Conservation (phyloP, 192 early-diverging fungal species). For the Chytriomyces confervae region DNA sequence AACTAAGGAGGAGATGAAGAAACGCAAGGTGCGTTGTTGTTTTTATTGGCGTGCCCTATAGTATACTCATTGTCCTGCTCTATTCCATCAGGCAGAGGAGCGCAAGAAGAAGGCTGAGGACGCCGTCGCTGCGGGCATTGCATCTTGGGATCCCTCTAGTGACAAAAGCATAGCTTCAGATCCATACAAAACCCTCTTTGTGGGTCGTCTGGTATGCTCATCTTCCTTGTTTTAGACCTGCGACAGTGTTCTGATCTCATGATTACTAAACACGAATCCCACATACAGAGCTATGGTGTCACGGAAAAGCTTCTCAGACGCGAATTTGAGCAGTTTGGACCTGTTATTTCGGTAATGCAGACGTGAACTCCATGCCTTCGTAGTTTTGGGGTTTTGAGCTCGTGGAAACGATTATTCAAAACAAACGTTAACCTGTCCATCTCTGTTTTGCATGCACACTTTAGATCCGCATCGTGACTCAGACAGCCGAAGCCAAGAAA, state of each 20-base stretch:
- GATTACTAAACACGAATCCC: background rate
- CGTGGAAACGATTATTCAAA: background rate
- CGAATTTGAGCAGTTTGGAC: constrained; percentile 84
- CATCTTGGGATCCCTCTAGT: constrained; percentile 73
- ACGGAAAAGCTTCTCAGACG: constrained; percentile 77
- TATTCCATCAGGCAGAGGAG: constrained; percentile 54
- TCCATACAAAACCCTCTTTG: constrained; percentile 92
- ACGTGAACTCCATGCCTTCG: background rate
- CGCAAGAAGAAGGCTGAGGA: constrained; percentile 66
- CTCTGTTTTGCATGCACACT: background rate
- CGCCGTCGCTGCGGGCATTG: constrained; percentile 56
- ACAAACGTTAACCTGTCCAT: background rate
- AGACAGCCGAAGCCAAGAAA: constrained; percentile 44
- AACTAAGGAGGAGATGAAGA: constrained; percentile 70
- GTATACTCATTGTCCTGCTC: background rate
- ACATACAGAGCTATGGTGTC: constrained; percentile 64
- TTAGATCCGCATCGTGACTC: constrained; percentile 73
- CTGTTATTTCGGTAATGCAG: constrained; percentile 72
- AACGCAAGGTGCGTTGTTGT: constrained; percentile 61
- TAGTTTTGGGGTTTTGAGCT: background rate
- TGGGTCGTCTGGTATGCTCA: constrained; percentile 72
- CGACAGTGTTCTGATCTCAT: background rate
- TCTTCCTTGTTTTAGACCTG: background rate
- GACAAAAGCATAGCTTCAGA: constrained; percentile 78
- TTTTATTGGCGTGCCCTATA: background rate